Evolutionary conservation across 176 grass and related monocot genomes (phyloP).

Genomic region (Avena eriantha): DNA sequence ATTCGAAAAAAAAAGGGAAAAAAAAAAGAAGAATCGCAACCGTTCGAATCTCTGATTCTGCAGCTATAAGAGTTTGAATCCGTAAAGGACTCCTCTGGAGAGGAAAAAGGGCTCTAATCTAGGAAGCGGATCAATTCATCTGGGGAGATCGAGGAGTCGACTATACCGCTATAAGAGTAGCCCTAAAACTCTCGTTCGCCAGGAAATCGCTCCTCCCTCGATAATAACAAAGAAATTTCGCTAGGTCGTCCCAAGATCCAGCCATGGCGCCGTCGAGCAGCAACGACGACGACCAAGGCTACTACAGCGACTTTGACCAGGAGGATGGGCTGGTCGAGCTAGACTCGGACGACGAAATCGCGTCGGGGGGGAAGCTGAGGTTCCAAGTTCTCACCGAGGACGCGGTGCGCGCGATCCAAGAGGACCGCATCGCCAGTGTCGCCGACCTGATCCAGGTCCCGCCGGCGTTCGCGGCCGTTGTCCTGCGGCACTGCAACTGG

Average conservation of each 20-base stretch:
- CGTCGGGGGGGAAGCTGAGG: neutral
- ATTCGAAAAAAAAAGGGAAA: too few species aligned
- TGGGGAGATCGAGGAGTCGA: neutral
- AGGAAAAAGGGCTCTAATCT: neutral
- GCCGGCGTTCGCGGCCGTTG: constrained; percentile 2
- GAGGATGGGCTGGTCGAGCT: neutral
- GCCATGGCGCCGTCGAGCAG: neutral
- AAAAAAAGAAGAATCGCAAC: neutral
- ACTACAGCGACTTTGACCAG: constrained; percentile 19
- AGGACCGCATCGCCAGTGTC: neutral
- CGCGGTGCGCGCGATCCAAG: constrained; percentile 4
- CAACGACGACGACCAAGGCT: neutral
- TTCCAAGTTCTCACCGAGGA: constrained; percentile 1
- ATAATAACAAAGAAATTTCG: neutral
- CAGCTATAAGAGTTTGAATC: neutral
- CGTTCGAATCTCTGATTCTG: neutral
- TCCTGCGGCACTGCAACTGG: constrained; percentile 41
- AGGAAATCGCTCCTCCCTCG: neutral
- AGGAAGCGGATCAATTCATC: neutral
- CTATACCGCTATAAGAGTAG: neutral
- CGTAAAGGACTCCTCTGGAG: neutral
- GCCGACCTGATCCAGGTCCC: constrained; percentile 26
- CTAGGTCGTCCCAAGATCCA: neutral
- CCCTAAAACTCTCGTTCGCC: neutral
- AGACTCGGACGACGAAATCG: neutral